phyloP scores from a whole-genome alignment of 2,329 filamentous ascomycete species.

The Ascochyta koolunga region DNA sequence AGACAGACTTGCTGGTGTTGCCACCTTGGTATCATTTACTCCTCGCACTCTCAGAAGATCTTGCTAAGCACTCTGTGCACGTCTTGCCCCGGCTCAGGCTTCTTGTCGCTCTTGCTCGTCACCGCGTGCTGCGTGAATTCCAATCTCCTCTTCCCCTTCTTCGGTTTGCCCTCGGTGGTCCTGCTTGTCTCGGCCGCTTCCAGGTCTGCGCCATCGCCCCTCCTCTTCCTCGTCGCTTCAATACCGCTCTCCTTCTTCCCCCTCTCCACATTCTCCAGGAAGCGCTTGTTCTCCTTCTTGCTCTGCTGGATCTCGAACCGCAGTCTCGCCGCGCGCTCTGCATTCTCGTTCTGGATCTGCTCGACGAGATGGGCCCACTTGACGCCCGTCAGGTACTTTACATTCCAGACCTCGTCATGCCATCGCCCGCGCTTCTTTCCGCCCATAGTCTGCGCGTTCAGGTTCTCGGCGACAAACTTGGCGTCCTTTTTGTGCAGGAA shows the following conservation, averaged over 20 bases:
- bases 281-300: conserved; percentile 80
- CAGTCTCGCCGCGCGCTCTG: conserved; percentile 76
- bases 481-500: conserved; percentile 78
- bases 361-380: conserved; percentile 77
- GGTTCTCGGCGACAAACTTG: conserved; percentile 73
- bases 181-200: conserved; percentile 15
- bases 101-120: conserved; percentile 46
- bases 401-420: conserved; percentile 85
- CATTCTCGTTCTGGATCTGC: conserved; percentile 81
- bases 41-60: conserved; percentile 38
- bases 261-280: conserved; percentile 78
- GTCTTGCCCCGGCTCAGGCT: conserved; percentile 39
- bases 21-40: conserved; percentile 13
- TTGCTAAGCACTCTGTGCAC: conserved; percentile 45
- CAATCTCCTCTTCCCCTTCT: conserved; percentile 42
- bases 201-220: conserved; percentile 44
- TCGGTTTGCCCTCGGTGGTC: conserved; percentile 33
- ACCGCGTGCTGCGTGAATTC: conserved; percentile 72
- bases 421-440: conserved; percentile 86
- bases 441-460: conserved; percentile 79
- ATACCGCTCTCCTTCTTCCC: conserved; percentile 76
- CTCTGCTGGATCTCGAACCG: conserved; percentile 77
- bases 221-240: conserved; percentile 60
- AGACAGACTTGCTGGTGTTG: not conserved
- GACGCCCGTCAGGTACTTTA: conserved; percentile 81